Conservation (phyloP, 1,139 yeast genomes). For the Yamadazyma atlantica region DNA sequence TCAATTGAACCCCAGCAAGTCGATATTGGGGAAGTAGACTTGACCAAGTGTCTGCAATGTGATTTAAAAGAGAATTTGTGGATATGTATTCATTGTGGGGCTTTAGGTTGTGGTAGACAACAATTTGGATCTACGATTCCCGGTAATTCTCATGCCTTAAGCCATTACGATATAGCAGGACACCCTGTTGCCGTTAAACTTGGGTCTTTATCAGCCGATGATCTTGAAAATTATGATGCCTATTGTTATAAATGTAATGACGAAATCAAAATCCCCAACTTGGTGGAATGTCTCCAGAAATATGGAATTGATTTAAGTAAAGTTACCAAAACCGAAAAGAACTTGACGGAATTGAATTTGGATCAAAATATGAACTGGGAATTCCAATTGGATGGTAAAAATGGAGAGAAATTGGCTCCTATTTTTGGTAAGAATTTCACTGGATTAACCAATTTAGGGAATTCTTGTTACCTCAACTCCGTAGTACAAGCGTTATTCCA, state of each 20-base stretch:
- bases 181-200: constrained; percentile 88
- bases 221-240: constrained; percentile 59
- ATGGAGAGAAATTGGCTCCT: constrained; percentile 66
- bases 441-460: constrained; percentile 87
- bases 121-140: constrained; percentile 87
- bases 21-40: constrained; percentile 23
- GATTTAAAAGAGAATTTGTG: constrained; percentile 70
- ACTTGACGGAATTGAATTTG: constrained; percentile 81
- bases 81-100: constrained; percentile 91
- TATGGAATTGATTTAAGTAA: constrained; percentile 70
- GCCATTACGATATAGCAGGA: constrained; percentile 54
- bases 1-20: constrained; percentile 52
- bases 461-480: constrained; percentile 87
- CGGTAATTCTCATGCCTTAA: constrained; percentile 88
- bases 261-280: constrained; percentile 73
- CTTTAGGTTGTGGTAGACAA: constrained; percentile 85
- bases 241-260: constrained; percentile 90
- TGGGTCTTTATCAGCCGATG: constrained; percentile 77
- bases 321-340: constrained; percentile 73
- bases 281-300: constrained; percentile 48
- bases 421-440: constrained; percentile 69
- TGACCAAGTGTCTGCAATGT: constrained; percentile 60
- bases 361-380: constrained; percentile 96
- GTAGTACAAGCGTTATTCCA: constrained; percentile 66
- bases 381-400: constrained; percentile 71